Base-by-base conservation (phyloP, 1,284 basidiomycete genomes). In the Mycosarcoma mackinlayi region DNA sequence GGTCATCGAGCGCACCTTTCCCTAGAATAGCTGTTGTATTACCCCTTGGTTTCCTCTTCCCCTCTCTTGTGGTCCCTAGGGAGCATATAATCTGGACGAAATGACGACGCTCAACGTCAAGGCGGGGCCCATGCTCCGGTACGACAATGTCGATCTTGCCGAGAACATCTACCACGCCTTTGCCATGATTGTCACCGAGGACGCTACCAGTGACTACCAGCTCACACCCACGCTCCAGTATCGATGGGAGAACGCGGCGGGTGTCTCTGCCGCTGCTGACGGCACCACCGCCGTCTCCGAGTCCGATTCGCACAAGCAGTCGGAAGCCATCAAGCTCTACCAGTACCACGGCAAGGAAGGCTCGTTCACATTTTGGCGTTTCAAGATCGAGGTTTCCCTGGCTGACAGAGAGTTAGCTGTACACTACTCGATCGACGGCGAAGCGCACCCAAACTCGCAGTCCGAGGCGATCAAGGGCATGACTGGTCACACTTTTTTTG, bases 321-420 rank as follows among this genome's bases (percentile, higher is more conserved):
- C 70, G n/a, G 80, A 85, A 6, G 92, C 90, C 3, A 87, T 92
- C 68, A 89, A 91, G 78, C 88, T 98, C 44, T 92, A 89, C 84
- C 90, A 91, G 9, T 93, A 94, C 84, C 85, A 86, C 18, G 89
- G 90, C 16, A 50, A 42, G 54, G 89, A 68, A 38, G 85, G 92
- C 14, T 90, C 90, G 0, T 92, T 88, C 80, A 93, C 92, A 1
- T 98, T 98, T 85, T 98, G 93, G 92, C 87, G 96, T 52, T 98
- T 98, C 85, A 87, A 91, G 81, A 88, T 98, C 54, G 88, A 91
- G 73, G 87, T 98, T 54, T 92, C 92, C 6, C 83, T 98, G 8
- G 86, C 87, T 5, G 83, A 86, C 8, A 84, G 86, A 33, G 92
- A 95, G 84, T 91, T 92, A 86, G 84, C 86, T n/a, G 87, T 96